Base-by-base conservation (phyloP, 1,284 basidiomycete genomes). In the Sutorius eximius region DNA sequence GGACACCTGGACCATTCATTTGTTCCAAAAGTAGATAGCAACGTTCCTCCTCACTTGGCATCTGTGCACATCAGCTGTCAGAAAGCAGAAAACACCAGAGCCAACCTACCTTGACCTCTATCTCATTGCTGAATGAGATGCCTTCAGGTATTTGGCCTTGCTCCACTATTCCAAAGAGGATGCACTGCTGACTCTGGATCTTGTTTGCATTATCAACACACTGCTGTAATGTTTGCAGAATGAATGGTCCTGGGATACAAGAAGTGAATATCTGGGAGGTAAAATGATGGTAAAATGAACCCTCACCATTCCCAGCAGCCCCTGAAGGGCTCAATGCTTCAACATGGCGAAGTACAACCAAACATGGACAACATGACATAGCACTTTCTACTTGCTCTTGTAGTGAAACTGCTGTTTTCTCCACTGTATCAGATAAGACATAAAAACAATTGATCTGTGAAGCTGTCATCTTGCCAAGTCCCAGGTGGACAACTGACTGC, bases 61-160 rank as follows among this genome's bases (percentile, higher is more conserved):
- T 91, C 90, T 95, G 58, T 12, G 24, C 29, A 27, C 24, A 47
- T 44, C 38, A 34, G 59, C 52, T 50, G 32, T 56, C 5, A 59
- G 37, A 41, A 44, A 8, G 54, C 27, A 45, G 20, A 57, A 27
- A 58, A 24, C 41, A 33, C 12, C 49, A 4, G 20, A 36, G 10
- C 48, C 13, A 27, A 45, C 52, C 48, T 55, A 92, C 93, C 73
- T 91, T 82, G 44, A 96, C 83, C 0, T 72, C 67, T 27, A 98
- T 77, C 63, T 95, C 90, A 66, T 96, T 93, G 71, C 97, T 98
- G 77, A 98, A 98, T 29, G 91, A 68, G 2, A 97, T 73, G 4
- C 80, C 80, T 4, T 82, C 71, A 0, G 93, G 86, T 6, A 95
- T 78, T 37, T 81, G 79, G 32, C 86, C 85, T 3, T 81, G 73